These are phyloP conservation scores for Graphilbum ipis-grandicollis DNA, from an alignment of 2,329 filamentous ascomycete species.

Conservation along the genomic window DNA sequence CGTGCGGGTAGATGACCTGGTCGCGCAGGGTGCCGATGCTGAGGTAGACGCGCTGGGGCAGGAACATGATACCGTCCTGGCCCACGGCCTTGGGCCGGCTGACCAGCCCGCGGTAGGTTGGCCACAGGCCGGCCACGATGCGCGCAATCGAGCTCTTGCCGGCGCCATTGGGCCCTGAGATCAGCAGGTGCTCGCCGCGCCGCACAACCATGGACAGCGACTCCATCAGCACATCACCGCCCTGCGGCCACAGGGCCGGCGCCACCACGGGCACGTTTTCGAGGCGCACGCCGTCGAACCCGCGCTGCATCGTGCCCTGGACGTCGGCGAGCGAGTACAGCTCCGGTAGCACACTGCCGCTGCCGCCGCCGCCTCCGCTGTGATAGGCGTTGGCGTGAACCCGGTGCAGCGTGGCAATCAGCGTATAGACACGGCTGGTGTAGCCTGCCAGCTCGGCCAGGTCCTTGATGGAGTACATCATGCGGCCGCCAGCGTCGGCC, in stretches of 20 bases:
- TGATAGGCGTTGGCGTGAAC: constrained; percentile 85
- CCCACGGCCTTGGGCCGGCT: constrained; percentile 68
- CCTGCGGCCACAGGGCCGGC: constrained; percentile 71
- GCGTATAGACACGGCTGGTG: constrained; percentile 86
- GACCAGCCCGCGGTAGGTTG: constrained; percentile 82
- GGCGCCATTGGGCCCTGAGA: constrained; percentile 87
- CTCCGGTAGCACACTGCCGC: too few relatives aligned
- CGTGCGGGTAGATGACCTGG: constrained; percentile 95
- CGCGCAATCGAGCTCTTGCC: constrained; percentile 82
- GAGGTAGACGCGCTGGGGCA: constrained; percentile 85
- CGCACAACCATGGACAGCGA: constrained; percentile 79
- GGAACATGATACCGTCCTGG: constrained; percentile 92
- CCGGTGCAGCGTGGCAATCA: constrained; percentile 86
- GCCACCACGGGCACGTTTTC: constrained; percentile 90
- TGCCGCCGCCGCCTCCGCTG: constrained; percentile 34
- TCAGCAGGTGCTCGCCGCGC: constrained; percentile 80
- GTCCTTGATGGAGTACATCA: constrained; percentile 99
- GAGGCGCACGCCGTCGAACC: constrained; percentile 84
- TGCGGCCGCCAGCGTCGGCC: constrained; percentile 85
- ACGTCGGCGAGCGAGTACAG: constrained; percentile 80
- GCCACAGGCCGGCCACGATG: constrained; percentile 85
- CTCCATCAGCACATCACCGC: constrained; percentile 81
- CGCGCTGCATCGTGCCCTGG: constrained; percentile 84
- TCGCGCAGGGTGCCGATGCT: constrained; percentile 85
- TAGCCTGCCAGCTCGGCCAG: constrained; percentile 89